Conservation (phyloP, 106 monocot species). For the Apostasia ramifera region DNA sequence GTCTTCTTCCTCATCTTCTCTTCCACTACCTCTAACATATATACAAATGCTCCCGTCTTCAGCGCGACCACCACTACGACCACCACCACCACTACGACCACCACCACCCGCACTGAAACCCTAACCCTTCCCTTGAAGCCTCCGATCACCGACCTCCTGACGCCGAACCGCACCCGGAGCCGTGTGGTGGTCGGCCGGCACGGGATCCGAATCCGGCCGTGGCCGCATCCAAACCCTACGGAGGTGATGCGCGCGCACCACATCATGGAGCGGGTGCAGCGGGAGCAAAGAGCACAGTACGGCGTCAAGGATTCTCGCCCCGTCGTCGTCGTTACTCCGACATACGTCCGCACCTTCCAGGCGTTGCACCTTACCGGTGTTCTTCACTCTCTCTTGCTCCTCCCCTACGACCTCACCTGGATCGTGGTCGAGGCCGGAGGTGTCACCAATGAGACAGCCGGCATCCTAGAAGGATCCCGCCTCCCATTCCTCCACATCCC, state of each 20-base stretch:
- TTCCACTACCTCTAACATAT: conserved; percentile 12
- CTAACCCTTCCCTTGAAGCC: conserved; percentile 8
- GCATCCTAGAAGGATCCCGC: conserved; percentile 25
- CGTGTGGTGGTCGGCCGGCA: conserved; percentile 89
- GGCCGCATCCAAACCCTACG: conserved; percentile 76
- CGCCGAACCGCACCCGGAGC: conserved; percentile 22
- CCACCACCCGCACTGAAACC: conserved; percentile 22
- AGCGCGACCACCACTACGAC: conserved; percentile 1
- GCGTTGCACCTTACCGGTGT: conserved; percentile 73
- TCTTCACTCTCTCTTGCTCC: conserved; percentile 62
- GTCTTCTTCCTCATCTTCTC: conserved; percentile 79
- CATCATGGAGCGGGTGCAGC: conserved; percentile 79
- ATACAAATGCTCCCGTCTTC: conserved; percentile 4
- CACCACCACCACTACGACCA: conserved; percentile 2
- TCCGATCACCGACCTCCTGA: conserved; percentile 7
- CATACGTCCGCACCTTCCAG: conserved; percentile 91
- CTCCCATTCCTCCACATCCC: conserved; percentile 55
- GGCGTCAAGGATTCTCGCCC: conserved; percentile 43
- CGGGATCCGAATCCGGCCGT: conserved; percentile 93
- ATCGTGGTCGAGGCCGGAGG: conserved; percentile 89
- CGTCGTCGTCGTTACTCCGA: conserved; percentile 70
- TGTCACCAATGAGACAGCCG: conserved; percentile 46
- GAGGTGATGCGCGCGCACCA: conserved; percentile 73
- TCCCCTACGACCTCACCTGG: conserved; percentile 75
- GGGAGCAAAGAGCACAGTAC: conserved; percentile 69